phyloP scores from a whole-genome alignment of 2,329 filamentous ascomycete species.

The Clonostachys rosea region DNA sequence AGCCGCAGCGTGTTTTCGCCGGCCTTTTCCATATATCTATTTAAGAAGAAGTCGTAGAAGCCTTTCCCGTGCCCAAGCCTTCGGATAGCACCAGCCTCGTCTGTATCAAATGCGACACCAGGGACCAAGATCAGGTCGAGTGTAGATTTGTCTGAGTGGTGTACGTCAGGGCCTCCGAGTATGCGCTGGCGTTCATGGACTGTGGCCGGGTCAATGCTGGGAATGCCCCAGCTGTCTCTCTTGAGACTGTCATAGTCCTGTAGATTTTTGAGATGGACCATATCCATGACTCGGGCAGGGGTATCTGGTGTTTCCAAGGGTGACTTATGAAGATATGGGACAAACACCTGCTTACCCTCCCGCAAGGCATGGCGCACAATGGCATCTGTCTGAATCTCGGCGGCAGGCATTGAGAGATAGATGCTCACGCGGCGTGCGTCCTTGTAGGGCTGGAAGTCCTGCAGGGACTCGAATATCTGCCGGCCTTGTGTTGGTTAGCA shows the following conservation, averaged over 20 bases:
- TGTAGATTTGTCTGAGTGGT: conserved; percentile 35
- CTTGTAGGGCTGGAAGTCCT: conserved; percentile 68
- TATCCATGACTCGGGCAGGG: conserved; percentile 79
- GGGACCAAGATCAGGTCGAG: conserved; percentile 89
- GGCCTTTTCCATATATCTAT: conserved; percentile 52
- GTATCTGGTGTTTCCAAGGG: conserved; percentile 40
- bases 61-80: conserved; percentile 92
- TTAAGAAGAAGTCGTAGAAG: conserved; percentile 93
- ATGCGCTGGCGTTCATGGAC: conserved; percentile 66
- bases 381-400: conserved; percentile 77
- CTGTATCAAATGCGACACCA: conserved; percentile 82
- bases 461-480: conserved; percentile 59
- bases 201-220: conserved; percentile 67
- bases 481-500: conserved; percentile 43
- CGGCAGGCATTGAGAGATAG: conserved; percentile 88
- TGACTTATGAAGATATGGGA: conserved; percentile 78
- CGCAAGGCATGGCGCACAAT: conserved; percentile 79
- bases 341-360: conserved; percentile 79
- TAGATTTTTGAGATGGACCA: conserved; percentile 73
- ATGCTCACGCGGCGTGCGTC: conserved; percentile 74
- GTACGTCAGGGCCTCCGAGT: conserved; percentile 55
- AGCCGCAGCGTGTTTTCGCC: conserved; percentile 39
- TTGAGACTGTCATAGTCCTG: conserved; percentile 74
- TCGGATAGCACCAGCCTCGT: conserved; percentile 51
- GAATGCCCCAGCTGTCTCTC: conserved; percentile 89